These are phyloP conservation scores for Amorphotheca resinae DNA, from an alignment of 495 filamentous ascomycete genomes.

Conservation along the genomic window DNA sequence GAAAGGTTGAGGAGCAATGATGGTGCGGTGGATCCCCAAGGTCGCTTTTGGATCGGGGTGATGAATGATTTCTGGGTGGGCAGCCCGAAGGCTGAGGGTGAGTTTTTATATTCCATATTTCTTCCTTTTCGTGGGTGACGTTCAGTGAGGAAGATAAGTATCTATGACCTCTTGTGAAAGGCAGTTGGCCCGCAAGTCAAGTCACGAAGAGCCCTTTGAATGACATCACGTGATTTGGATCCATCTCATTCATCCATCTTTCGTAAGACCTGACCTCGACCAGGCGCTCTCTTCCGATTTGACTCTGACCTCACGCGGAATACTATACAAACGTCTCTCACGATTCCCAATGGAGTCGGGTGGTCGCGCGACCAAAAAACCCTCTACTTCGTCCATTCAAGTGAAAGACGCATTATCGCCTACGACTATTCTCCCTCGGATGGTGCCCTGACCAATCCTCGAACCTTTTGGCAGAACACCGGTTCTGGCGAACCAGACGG, in stretches of 20 bases:
- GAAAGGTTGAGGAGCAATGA: slow-evolving; percentile 58
- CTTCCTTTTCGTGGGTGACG: too few relatives aligned
- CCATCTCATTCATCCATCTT: background rate
- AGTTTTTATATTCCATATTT: slow-evolving; percentile 11
- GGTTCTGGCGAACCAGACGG: slow-evolving; percentile 59
- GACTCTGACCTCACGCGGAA: slow-evolving; percentile 17
- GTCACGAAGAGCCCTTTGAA: too few relatives aligned
- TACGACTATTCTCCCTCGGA: slow-evolving; percentile 58
- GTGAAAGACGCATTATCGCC: slow-evolving; percentile 54
- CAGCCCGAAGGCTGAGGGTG: slow-evolving; percentile 40
- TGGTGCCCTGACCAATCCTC: slow-evolving; percentile 52
- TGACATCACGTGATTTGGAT: too few relatives aligned
- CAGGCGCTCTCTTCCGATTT: slow-evolving; percentile 20
- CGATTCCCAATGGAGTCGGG: slow-evolving; percentile 79
- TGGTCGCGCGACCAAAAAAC: slow-evolving; percentile 59
- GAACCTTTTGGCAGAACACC: slow-evolving; percentile 52
- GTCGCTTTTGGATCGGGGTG: slow-evolving; percentile 77
- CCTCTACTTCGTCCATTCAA: slow-evolving; percentile 76
- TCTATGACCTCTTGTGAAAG: too few relatives aligned
- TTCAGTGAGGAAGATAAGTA: too few relatives aligned
- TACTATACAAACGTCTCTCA: slow-evolving; percentile 30
- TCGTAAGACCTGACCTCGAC: background rate
- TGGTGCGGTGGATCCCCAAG: slow-evolving; percentile 66
- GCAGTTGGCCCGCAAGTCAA: too few relatives aligned
- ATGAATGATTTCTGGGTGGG: slow-evolving; percentile 66